Conservation (phyloP, 805 yeast species). For the Cyberlindnera euphorbiae region DNA sequence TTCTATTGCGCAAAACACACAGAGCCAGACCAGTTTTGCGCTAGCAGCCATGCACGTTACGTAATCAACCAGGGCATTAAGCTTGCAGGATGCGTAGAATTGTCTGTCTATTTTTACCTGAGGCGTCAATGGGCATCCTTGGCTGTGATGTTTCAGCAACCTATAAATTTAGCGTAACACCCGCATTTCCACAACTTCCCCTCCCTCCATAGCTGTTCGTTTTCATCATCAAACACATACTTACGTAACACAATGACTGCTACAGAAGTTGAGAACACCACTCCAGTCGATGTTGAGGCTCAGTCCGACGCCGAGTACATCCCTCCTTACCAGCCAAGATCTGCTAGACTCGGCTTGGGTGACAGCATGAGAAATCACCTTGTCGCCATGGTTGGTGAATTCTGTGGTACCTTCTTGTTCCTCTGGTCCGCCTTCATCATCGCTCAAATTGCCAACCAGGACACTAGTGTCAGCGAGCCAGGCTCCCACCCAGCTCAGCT, state of each 20-base stretch:
- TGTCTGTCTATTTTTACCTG: too few relatives aligned
- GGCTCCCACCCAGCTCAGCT: constrained; percentile 63
- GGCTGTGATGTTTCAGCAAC: too few relatives aligned
- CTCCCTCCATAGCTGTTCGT: too few relatives aligned
- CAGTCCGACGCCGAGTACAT: constrained; percentile 35
- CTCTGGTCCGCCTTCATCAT: constrained; percentile 77
- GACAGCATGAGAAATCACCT: constrained; percentile 53
- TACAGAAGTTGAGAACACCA: constrained; percentile 6
- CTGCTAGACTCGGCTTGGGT: constrained; percentile 34
- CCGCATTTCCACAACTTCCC: too few relatives aligned
- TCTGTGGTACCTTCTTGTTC: constrained; percentile 81
- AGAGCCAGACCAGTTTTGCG: too few relatives aligned
- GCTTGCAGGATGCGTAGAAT: too few relatives aligned
- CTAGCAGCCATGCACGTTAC: too few relatives aligned
- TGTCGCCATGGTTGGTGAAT: constrained; percentile 73
- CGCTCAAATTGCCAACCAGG: constrained; percentile 78
- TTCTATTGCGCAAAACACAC: too few relatives aligned
- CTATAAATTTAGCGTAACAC: too few relatives aligned
- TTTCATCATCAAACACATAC: too few relatives aligned
- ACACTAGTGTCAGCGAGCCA: constrained; percentile 27
- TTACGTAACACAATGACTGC: constrained; percentile 8
- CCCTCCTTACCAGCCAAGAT: constrained; percentile 33
- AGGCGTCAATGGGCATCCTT: too few relatives aligned
- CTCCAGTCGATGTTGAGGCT: constrained; percentile 24
- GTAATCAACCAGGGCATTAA: too few relatives aligned